Evolutionary conservation across 2,329 filamentous ascomycete genomes (phyloP).

Genomic region (Arthroderma sp.): DNA sequence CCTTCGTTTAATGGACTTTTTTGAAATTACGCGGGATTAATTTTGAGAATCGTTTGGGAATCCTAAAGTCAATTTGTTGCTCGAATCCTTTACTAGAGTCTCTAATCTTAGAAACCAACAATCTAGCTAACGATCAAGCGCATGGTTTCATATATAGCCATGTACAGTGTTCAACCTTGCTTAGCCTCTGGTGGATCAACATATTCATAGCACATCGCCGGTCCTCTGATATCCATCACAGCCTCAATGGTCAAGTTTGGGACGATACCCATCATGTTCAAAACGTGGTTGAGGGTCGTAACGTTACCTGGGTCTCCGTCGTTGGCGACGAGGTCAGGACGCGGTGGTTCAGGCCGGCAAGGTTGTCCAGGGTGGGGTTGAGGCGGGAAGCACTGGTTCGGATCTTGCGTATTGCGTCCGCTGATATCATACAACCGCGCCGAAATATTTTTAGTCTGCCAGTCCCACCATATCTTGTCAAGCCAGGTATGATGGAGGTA

Average conservation of each 20-base stretch:
- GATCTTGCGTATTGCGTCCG: neutral
- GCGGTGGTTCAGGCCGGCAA: neutral
- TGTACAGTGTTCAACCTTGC: too few relatives aligned
- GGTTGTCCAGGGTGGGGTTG: neutral
- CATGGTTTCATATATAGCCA: too few relatives aligned
- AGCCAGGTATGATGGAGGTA: constrained; percentile 34
- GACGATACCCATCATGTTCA: constrained; percentile 1
- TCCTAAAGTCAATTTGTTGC: too few relatives aligned
- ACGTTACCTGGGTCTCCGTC: constrained; percentile 2
- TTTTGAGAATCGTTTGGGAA: too few relatives aligned
- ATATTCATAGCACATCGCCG: constrained; percentile 4
- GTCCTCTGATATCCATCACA: constrained; percentile 4
- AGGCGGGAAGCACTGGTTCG: neutral
- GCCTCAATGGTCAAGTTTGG: constrained; percentile 2
- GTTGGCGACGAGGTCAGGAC: neutral
- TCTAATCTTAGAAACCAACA: too few relatives aligned
- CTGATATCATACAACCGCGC: neutral
- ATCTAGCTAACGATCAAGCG: too few relatives aligned
- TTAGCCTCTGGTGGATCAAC: neutral
- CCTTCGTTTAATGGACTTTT: too few relatives aligned
- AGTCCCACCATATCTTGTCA: constrained; percentile 34
- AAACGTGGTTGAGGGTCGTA: constrained; percentile 3
- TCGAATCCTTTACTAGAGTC: too few relatives aligned
- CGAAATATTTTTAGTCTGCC: constrained; percentile 25
- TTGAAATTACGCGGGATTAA: too few relatives aligned